A percentile compares a stretch with the other conserved stretches of the same genome.
Conservation (phyloP, 352 stramenopile species). For the Aphanomyces astaci region DNA sequence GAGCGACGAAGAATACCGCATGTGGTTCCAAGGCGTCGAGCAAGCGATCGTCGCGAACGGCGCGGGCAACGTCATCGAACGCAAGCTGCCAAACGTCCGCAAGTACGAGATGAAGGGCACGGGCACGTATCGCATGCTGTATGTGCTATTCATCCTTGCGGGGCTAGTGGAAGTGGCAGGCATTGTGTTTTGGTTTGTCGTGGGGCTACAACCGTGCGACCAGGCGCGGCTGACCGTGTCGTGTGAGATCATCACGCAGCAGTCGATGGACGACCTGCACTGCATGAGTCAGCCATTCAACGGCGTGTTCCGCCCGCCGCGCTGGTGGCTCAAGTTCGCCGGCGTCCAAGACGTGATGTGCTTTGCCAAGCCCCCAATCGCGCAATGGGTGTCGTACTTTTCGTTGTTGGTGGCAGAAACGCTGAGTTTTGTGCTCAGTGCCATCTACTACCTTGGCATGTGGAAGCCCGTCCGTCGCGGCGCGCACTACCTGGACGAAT, state of each 20-base stretch:
- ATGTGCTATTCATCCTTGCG: constrained; percentile 68
- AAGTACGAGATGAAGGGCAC: constrained; percentile 87
- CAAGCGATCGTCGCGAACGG: constrained; percentile 59
- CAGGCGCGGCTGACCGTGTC: constrained; percentile 37
- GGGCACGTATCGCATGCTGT: constrained; percentile 62
- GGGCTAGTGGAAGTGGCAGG: constrained; percentile 62
- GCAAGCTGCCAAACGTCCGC: constrained; percentile 78
- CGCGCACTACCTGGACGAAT: constrained; percentile 83
- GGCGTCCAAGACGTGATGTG: constrained; percentile 60
- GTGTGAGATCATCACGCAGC: constrained; percentile 53
- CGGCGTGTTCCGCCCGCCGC: constrained; percentile 53
- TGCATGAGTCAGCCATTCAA: constrained; percentile 49
- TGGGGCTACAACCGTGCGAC: constrained; percentile 71
- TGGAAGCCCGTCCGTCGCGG: constrained; percentile 82
- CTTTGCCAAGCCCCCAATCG: constrained; percentile 63
- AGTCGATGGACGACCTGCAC: constrained; percentile 43
- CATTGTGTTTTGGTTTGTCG: constrained; percentile 71
- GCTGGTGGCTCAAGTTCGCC: constrained; percentile 68
- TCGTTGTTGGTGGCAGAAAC: constrained; percentile 55
- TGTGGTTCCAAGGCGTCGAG: constrained; percentile 80
- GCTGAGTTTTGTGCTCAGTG: constrained; percentile 55
- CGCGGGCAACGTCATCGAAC: constrained; percentile 78
- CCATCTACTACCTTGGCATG: constrained; percentile 68
- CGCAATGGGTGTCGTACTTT: constrained; percentile 79
- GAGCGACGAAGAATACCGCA: constrained; percentile 72